phyloP scores from a whole-genome alignment of 2,329 filamentous ascomycete species.

The Aureobasidium sp. region DNA sequence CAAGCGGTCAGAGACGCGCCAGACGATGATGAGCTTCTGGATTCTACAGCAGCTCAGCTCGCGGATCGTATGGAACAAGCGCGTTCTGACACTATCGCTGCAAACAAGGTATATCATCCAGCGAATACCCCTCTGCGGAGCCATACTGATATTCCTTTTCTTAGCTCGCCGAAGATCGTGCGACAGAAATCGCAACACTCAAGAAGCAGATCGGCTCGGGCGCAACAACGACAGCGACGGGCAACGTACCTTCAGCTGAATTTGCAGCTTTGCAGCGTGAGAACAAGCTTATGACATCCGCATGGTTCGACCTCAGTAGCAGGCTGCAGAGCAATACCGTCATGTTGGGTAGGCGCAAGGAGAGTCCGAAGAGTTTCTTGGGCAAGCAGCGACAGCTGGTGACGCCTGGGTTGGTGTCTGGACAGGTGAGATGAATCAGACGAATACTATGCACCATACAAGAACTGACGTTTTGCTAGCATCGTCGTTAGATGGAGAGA shows the following conservation, averaged over 20 bases:
- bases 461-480: not conserved
- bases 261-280: slow-evolving; percentile 67
- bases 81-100: slow-evolving; percentile 1
- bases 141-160: not conserved
- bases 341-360: slow-evolving; percentile 63
- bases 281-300: slow-evolving; percentile 69
- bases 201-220: slow-evolving; percentile 8
- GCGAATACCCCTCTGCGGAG: not conserved
- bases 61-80: slow-evolving; percentile 15
- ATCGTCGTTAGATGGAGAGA: not conserved
- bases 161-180: slow-evolving; percentile 9
- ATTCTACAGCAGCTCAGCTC: slow-evolving; percentile 12
- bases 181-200: slow-evolving; percentile 3
- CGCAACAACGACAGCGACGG: not conserved
- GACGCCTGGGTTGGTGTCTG: not conserved
- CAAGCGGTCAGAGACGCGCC: slow-evolving; percentile 14
- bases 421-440: slow-evolving; percentile 8
- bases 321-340: slow-evolving; percentile 77
- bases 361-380: slow-evolving; percentile 72
- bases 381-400: slow-evolving; percentile 61
- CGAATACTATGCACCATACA: too few species aligned
- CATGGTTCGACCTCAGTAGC: slow-evolving; percentile 75
- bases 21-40: slow-evolving; percentile 11
- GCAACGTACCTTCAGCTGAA: slow-evolving; percentile 21
- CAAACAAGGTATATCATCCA: slow-evolving; percentile 7